Evolutionary conservation across 768 basidiomycete genomes (phyloP), one percentile per base, ranked within the genome.

Genomic region (Lepiota venenata): DNA sequence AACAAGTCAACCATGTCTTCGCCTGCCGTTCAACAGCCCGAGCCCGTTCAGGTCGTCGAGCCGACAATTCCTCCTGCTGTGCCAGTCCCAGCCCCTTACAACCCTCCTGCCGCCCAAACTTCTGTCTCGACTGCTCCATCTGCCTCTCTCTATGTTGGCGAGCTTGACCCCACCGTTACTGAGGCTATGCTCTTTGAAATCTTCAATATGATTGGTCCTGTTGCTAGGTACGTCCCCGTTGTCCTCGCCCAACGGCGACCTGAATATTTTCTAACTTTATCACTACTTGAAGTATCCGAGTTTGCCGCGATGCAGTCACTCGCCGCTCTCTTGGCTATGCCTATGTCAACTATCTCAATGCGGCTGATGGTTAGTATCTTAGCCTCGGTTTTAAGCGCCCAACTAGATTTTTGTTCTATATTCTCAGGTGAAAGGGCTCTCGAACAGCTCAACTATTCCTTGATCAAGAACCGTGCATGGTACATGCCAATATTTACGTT

Each of bases 161-260:
- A 99, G 77, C 88, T 99, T 61, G 97, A 98, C 74, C 87, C 91
- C 64, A 89, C 91, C 60, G 97, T 99, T 74, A 92, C 95, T 36
- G 97, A 99, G 80, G 96, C 97, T 55, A 98, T 98, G 93, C 84
- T 99, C 51, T 99, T 98, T 69, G 97, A 99, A 79, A 98, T 99
- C 71, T 99, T 99, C 81, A 97, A 97, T 72, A 96, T 98, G 92
- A 93, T 98, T 73, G 97, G 97, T 49, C 97, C 96, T 46, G 97
- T 99, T 60, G 94, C 94, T 42, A 95, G 93, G 93, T 92, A 60
- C 59, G 86, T 72, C 32, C 39, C 54, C 41, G 27, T 5, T 14
- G 12, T 20, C 50, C 47, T 47, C 20, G 38, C 29, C 48, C 27
- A 50, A 25, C 50, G 15, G 45, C 32, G 41, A 46, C 55, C 50